A percentile compares a stretch with the other conserved stretches of the same genome.
These are phyloP conservation scores for Artemisia tridentata DNA, from an alignment of 129 eudicot genomes.

Conservation along the genomic window DNA sequence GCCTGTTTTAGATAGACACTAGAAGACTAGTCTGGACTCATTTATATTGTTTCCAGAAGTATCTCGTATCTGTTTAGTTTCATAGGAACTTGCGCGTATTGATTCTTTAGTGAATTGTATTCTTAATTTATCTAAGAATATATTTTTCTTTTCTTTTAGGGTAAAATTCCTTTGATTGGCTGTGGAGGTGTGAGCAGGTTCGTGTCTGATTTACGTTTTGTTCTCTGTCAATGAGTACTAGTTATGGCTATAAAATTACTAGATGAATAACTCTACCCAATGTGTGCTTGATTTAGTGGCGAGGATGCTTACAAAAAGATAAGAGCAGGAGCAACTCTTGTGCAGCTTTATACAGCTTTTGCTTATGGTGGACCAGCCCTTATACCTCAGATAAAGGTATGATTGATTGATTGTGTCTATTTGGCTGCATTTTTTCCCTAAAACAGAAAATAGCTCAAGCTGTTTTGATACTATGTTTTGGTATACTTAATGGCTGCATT, in stretches of 20 bases:
- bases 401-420: background rate
- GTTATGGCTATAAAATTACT: background rate
- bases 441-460: background rate
- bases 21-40: background rate
- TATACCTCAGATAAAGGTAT: slow-evolving; percentile 86
- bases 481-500: background rate
- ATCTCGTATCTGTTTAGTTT: background rate
- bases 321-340: slow-evolving; percentile 94
- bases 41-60: background rate
- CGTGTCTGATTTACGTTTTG: slow-evolving; percentile 8
- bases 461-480: background rate
- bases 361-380: slow-evolving; percentile 98
- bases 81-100: background rate
- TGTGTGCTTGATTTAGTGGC: slow-evolving; percentile 51
- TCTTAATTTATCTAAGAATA: background rate
- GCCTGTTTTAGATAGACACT: background rate
- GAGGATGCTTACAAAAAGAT: slow-evolving; percentile 95
- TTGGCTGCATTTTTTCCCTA: background rate
- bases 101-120: background rate
- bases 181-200: slow-evolving; percentile 97
- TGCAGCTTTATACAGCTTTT: slow-evolving; percentile 92
- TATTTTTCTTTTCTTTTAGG: slow-evolving; percentile 39
- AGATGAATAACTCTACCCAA: slow-evolving; percentile 7
- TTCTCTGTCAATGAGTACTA: background rate
- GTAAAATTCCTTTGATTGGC: slow-evolving; percentile 86